Base-by-base conservation (phyloP, 2,329 filamentous ascomycete species). In the Blastomyces emzantsi region DNA sequence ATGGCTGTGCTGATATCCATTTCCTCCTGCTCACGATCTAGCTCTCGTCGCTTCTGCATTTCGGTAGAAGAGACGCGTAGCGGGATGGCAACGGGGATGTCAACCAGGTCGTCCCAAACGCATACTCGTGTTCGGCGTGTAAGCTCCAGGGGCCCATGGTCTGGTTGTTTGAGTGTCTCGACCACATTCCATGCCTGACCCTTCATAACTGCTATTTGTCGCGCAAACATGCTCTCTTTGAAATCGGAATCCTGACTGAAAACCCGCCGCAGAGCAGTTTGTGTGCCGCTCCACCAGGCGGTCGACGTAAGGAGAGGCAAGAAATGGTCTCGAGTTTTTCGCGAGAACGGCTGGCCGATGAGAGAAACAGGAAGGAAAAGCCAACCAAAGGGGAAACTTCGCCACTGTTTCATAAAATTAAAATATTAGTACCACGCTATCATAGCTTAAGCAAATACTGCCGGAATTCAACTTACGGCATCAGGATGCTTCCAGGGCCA, bases 401-500 rank as follows among this genome's bases (percentile, higher is more conserved):
- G 83, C 85, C 85, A 88, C 83, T 85, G 63, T 28, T 51, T 51
- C 22, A 22, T 22, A 49, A 51, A 22, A 41, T 62, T 33, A 22
- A 61, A 63, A 15, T 45, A 60, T 74, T 68, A 74, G 71, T 55
- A 66, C 60, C 25, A 66, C 59, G 54, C 25, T 61, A 30, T 33
- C 28, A 62, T 28, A 55, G 62, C 25, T 45, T 25, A 36, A 39
- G 3, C 25, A 30, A 15, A 55, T 3, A 51, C 45, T 39, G 22
- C 30, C 15, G 22, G 33, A 62, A 13, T 52, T 55, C 28, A 17
- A 77, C 82, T 76, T 77, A 85, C 83, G 63, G 93, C 94, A 80
- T 99, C 93, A 0, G 93, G 93, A 71, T 97, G 93, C 75, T 97
- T 97, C 94, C 93, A 99, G 1, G 94, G 94, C 92, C 94, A 99